Percentiles rank a stretch among this genome's conserved stretches.
phyloP scores from a whole-genome alignment of 805 yeast genomes.

The Ascoidea tarda region DNA sequence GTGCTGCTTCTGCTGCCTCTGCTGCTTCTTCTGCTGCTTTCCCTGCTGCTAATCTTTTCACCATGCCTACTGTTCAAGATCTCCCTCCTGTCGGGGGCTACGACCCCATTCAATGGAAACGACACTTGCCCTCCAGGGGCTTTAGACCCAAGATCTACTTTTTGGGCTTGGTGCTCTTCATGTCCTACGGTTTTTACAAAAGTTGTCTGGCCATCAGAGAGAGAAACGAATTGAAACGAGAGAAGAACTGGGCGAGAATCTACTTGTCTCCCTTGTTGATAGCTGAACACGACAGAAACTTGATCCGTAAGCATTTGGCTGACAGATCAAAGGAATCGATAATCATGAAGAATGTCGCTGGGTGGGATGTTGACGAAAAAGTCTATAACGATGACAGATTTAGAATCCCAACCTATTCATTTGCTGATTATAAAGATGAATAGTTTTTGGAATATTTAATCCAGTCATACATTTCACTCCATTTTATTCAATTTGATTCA shows the following conservation, averaged over 20 bases:
- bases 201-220: conserved; percentile 58
- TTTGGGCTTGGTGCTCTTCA: conserved; percentile 44
- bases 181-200: conserved; percentile 61
- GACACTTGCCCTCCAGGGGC: conserved; percentile 76
- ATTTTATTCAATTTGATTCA: background rate
- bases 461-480: background rate
- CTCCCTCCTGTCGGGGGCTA: conserved; percentile 82
- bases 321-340: conserved; percentile 57
- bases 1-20: too few species aligned
- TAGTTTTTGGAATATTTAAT: background rate
- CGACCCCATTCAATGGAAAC: conserved; percentile 79
- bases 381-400: conserved; percentile 31
- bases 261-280: conserved; percentile 56
- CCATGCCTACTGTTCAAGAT: conserved; percentile 38
- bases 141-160: conserved; percentile 67
- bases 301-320: conserved; percentile 54
- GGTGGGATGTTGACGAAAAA: conserved; percentile 40
- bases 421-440: background rate
- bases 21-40: too few species aligned
- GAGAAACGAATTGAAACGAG: conserved; percentile 61
- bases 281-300: conserved; percentile 74
- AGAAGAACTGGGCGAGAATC: conserved; percentile 65
- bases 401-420: conserved; percentile 9
- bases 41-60: background rate
- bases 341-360: conserved; percentile 46